Conservation (phyloP, 1,139 yeast species). For the Yamadazyma friedrichii region DNA sequence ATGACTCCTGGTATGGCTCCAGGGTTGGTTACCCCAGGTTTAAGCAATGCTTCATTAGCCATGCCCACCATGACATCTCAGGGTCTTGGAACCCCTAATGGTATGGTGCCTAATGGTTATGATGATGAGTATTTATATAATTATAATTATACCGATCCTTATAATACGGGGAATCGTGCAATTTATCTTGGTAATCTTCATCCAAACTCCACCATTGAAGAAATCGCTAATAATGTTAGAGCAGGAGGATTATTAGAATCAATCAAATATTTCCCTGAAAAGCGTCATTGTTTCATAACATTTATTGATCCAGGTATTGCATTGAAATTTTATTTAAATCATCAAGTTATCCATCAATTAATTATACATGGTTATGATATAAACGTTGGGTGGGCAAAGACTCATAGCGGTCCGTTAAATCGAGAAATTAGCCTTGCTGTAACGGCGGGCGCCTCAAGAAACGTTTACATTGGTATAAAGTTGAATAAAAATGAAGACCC, state of each 20-base stretch:
- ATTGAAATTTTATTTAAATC: slow-evolving; percentile 40
- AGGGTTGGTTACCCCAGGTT: background rate
- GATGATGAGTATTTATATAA: slow-evolving; percentile 4
- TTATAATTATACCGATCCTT: slow-evolving; percentile 20
- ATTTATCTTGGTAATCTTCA: slow-evolving; percentile 47
- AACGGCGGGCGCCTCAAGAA: slow-evolving; percentile 49
- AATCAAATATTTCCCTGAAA: slow-evolving; percentile 36
- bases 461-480: slow-evolving; percentile 45
- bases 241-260: slow-evolving; percentile 49
- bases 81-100: background rate
- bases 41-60: background rate
- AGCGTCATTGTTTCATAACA: slow-evolving; percentile 44
- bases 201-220: slow-evolving; percentile 46
- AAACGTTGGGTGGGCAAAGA: slow-evolving; percentile 48
- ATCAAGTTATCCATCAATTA: slow-evolving; percentile 46
- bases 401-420: slow-evolving; percentile 40
- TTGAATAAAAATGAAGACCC: slow-evolving; percentile 19
- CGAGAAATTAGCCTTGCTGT: slow-evolving; percentile 44
- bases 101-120: background rate
- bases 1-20: slow-evolving; percentile 6
- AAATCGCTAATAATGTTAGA: slow-evolving; percentile 48
- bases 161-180: slow-evolving; percentile 39
- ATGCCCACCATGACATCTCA: background rate
- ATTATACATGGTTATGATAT: slow-evolving; percentile 47
- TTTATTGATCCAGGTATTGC: slow-evolving; percentile 45